phyloP scores from a whole-genome alignment of 768 basidiomycete genomes.

The Termitomyces sp. region DNA sequence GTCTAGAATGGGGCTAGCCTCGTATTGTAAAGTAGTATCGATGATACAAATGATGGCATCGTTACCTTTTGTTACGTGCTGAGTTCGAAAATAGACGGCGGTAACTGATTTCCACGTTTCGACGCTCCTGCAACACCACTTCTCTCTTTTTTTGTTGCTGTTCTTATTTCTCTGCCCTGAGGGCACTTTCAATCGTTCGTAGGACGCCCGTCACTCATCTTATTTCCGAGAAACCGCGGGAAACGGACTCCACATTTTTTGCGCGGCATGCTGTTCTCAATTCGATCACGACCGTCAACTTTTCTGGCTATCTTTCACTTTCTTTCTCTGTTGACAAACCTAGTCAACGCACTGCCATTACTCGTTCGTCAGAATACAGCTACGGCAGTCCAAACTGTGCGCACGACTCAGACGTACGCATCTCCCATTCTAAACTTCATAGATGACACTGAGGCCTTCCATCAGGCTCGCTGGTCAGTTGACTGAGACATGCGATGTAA shows the following conservation, averaged over 20 bases:
- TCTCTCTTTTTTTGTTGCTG: conserved; percentile 22
- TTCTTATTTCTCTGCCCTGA: conserved; percentile 28
- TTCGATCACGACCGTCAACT: conserved; percentile 24
- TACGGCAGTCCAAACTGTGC: conserved; percentile 37
- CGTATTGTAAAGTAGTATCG: not conserved
- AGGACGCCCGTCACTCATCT: conserved; percentile 26
- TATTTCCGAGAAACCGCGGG: conserved; percentile 45
- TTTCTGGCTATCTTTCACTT: conserved; percentile 34
- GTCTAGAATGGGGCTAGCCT: not conserved
- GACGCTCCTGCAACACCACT: conserved; percentile 13
- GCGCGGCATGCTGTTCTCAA: conserved; percentile 34
- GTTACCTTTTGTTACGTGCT: conserved; percentile 16
- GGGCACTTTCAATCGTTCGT: conserved; percentile 44
- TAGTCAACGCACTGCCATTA: conserved; percentile 33
- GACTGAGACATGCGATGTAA: conserved; percentile 55
- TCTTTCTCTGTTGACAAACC: conserved; percentile 28
- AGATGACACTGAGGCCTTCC: conserved; percentile 8
- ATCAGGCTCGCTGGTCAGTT: conserved; percentile 45
- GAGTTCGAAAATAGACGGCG: conserved; percentile 18
- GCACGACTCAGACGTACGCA: conserved; percentile 44
- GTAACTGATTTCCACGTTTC: conserved; percentile 7
- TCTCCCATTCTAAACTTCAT: not conserved
- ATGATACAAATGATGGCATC: conserved; percentile 1
- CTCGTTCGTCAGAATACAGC: conserved; percentile 27
- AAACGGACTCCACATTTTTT: conserved; percentile 36